Base-by-base conservation (phyloP, 1,139 yeast species). In the Scheffersomyces stambukii region DNA sequence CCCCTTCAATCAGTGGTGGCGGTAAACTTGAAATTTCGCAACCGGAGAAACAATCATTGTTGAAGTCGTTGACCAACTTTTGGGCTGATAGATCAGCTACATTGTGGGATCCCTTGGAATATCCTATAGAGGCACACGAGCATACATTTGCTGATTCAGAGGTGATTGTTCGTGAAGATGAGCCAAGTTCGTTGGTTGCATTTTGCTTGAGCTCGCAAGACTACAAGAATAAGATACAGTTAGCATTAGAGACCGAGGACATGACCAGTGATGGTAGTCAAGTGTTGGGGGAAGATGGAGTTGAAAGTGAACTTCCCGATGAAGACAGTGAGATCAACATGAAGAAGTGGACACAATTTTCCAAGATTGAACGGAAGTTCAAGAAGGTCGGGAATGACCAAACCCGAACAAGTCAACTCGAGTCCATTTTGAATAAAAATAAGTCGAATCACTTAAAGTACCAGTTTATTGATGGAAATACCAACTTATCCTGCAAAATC, bases 41-140 rank as follows among this genome's bases (percentile, higher is more conserved):
- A 36, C 58, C 85, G 3, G 96, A 86, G 46, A 75, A 76, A 42
- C 75, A 78, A 19, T 81, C 96, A 1, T 55, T 93, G 19, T 72
- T 93, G 59, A 86, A 85, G 45, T 79, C 95, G 0, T 62, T 93
- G 34, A 77, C 95, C 0, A 86, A 81, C 46, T 89, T 91, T 56
- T 91, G 98, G 98, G 97, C 96, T 1, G 98, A 93, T 56, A 62
- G 98, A 44, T 84, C 97, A 1, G 91, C 97, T 0, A 83, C 95
- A 3, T 71, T 93, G 13, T 93, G 98, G 98, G 88, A 84, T 41
- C 95, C 96, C 0, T 60, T 93, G 22, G 81, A 76, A 13, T 89
- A 88, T 53, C 96, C 97, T 1, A 64, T 89, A 22, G 70, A 72
- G 13, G 67, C 84, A 0, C 74, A 81, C 1, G 97, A 93, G 48